A percentile compares a stretch with the other conserved stretches of the same genome.
These are phyloP conservation scores for Eucalyptus guilfoylei DNA, from an alignment of 345 rosid genomes.

Conservation along the genomic window DNA sequence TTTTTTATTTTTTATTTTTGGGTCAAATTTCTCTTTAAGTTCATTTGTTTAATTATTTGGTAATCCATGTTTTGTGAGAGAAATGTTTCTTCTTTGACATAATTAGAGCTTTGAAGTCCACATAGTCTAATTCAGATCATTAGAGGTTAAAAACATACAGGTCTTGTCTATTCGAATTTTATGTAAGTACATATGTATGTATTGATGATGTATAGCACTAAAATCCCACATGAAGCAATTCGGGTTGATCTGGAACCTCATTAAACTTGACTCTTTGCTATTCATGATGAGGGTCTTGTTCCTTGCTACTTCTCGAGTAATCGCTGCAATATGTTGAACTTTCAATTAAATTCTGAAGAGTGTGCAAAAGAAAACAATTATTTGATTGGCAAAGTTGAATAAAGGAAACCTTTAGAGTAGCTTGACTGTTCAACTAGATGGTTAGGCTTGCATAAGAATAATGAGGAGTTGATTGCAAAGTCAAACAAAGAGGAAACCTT, in stretches of 20 bases:
- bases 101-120: not conserved
- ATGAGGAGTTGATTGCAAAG: not conserved
- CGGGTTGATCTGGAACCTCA: not conserved
- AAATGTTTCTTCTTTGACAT: not conserved
- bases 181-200: not conserved
- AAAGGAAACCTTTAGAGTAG: not conserved
- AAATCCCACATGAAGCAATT: not conserved
- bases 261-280: not conserved
- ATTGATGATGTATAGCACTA: not conserved
- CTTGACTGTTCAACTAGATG: not conserved
- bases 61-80: not conserved
- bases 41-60: not conserved
- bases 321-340: not conserved
- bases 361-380: not conserved
- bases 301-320: not conserved
- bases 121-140: not conserved
- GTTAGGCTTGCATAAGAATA: not conserved
- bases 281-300: not conserved
- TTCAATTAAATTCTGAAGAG: not conserved
- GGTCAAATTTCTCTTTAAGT: not conserved
- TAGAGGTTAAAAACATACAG: not conserved
- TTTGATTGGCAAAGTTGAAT: not conserved
- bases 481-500: not conserved
- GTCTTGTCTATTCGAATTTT: not conserved
- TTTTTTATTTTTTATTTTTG: too few relatives aligned